Percentiles rank a stretch among this genome's conserved stretches.
phyloP scores from a whole-genome alignment of 768 basidiomycete genomes.

The Naganishia vishniacii region DNA sequence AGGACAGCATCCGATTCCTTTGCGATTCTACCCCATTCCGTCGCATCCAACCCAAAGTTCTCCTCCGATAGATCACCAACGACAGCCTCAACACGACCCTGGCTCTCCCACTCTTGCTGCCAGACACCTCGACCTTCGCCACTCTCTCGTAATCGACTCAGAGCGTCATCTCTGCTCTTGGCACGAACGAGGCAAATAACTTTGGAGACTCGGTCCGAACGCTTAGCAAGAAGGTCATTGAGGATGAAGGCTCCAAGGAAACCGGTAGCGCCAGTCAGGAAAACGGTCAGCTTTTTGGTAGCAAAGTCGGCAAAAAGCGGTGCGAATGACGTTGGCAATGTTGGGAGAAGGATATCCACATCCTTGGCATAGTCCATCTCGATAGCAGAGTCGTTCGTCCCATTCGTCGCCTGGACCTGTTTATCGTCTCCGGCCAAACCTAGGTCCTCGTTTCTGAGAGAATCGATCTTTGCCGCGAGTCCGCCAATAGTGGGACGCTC shows the following conservation, averaged over 20 bases:
- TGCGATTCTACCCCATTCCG: conserved; percentile 63
- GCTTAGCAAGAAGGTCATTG: conserved; percentile 62
- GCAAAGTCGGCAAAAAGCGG: conserved; percentile 59
- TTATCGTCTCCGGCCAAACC: conserved; percentile 53
- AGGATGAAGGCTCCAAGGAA: conserved; percentile 93
- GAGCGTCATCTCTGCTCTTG: conserved; percentile 57
- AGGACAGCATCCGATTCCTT: conserved; percentile 72
- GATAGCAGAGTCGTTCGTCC: conserved; percentile 29
- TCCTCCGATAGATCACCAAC: conserved; percentile 74
- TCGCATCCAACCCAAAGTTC: conserved; percentile 64
- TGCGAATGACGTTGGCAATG: conserved; percentile 61
- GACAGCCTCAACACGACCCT: conserved; percentile 68
- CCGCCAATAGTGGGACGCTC: conserved; percentile 77
- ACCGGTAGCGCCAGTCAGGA: conserved; percentile 94
- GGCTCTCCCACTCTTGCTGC: conserved; percentile 72
- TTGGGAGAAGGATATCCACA: conserved; percentile 59
- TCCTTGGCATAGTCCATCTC: conserved; percentile 74
- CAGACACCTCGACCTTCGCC: conserved; percentile 77
- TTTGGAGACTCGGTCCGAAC: conserved; percentile 63
- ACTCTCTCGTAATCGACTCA: conserved; percentile 65
- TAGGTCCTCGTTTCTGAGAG: conserved; percentile 69
- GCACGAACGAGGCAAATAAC: conserved; percentile 90
- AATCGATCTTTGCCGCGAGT: conserved; percentile 70
- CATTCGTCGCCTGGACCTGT: conserved; percentile 24
- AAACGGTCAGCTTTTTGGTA: conserved; percentile 62